Conservation (phyloP, 1,284 basidiomycete genomes). For the Ustilago loliicola region DNA sequence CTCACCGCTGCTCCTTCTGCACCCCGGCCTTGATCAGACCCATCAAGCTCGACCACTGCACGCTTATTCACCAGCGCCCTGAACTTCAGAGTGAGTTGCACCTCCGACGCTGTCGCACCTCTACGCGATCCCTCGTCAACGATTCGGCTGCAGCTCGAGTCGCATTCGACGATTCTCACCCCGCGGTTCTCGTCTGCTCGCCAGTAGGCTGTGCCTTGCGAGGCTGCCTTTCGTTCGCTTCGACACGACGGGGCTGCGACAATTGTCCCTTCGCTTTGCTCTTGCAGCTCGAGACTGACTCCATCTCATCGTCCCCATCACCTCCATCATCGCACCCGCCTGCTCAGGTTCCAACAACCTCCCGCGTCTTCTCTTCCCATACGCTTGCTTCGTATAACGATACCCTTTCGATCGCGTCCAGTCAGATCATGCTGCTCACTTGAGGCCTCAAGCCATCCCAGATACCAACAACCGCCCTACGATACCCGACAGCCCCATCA, state of each 20-base stretch:
- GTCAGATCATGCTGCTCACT: constrained; percentile 13
- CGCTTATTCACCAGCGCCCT: neutral
- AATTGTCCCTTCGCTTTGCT: neutral
- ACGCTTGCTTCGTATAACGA: too few relatives aligned
- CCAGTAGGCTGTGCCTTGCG: neutral
- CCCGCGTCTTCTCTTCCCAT: too few relatives aligned
- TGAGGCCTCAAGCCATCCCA: constrained; percentile 6
- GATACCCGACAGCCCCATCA: neutral
- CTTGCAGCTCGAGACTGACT: neutral
- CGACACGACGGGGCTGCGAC: neutral
- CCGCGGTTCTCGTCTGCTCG: neutral
- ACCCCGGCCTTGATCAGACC: neutral
- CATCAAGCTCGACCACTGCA: neutral
- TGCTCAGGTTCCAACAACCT: neutral
- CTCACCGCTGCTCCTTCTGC: neutral
- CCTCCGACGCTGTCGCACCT: neutral
- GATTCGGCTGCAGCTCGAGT: neutral
- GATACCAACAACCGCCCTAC: neutral
- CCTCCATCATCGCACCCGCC: constrained; percentile 1
- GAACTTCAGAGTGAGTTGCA: neutral
- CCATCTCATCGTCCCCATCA: neutral
- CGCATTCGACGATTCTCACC: neutral
- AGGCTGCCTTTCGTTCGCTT: neutral
- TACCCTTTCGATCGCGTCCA: neutral
- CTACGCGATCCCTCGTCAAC: neutral